Percentiles rank a stretch among this genome's conserved stretches.
Evolutionary conservation across 495 filamentous ascomycete species (phyloP).

Genomic region (Penicillium samsonianum): DNA sequence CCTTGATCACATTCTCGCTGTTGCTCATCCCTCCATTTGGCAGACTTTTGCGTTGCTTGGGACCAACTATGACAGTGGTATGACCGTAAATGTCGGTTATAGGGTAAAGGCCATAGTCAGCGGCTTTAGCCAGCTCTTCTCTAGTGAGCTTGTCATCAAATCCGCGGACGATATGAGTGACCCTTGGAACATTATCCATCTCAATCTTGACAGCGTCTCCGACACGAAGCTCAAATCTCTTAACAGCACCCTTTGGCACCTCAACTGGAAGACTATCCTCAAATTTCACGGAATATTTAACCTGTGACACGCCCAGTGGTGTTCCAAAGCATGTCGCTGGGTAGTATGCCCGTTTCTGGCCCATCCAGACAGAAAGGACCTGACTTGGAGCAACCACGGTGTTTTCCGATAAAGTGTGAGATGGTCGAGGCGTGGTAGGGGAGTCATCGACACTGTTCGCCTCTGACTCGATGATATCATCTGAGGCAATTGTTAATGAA

Average conservation of each 20-base stretch:
- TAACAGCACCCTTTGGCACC: constrained; percentile 44
- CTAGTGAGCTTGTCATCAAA: constrained; percentile 42
- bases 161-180: constrained; percentile 49
- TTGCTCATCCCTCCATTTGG: constrained; percentile 32
- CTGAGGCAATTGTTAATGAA: constrained; percentile 15
- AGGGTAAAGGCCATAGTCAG: constrained; percentile 31
- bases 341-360: constrained; percentile 49
- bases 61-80: constrained; percentile 41
- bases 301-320: constrained; percentile 38
- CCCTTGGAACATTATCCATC: constrained; percentile 45
- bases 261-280: constrained; percentile 48
- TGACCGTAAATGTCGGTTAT: constrained; percentile 52
- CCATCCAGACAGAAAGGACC: constrained; percentile 54
- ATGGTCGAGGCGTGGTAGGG: constrained; percentile 18
- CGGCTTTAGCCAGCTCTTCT: constrained; percentile 34
- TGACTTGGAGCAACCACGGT: constrained; percentile 43
- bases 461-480: constrained; percentile 15
- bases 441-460: constrained; percentile 10
- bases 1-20: constrained; percentile 40
- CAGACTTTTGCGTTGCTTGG: constrained; percentile 51
- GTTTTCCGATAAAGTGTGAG: constrained; percentile 10
- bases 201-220: constrained; percentile 57
- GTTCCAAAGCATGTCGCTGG: constrained; percentile 52
- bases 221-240: constrained; percentile 48
- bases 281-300: constrained; percentile 49